phyloP scores from a whole-genome alignment of 2,329 filamentous ascomycete species.

The Ilyonectria mors-panacis region DNA sequence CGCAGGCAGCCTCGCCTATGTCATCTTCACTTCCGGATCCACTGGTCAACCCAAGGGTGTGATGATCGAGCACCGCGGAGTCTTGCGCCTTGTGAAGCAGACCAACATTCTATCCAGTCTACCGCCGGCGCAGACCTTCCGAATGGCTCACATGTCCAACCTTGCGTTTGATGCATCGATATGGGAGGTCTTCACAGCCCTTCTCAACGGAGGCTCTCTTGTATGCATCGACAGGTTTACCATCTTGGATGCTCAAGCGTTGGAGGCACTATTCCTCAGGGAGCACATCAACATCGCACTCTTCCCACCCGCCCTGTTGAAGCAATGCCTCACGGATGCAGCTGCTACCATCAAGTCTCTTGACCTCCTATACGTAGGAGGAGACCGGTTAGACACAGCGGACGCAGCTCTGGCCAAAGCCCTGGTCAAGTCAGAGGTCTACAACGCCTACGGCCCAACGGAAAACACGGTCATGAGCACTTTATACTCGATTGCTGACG shows the following conservation, averaged over 20 bases:
- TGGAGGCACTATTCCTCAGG: conserved; percentile 22
- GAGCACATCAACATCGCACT: conserved; percentile 23
- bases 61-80: conserved; percentile 8
- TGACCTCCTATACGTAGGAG: conserved; percentile 29
- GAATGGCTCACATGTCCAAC: conserved; percentile 32
- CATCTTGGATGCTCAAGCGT: conserved; percentile 22
- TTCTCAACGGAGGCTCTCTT: conserved; percentile 28
- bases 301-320: conserved; percentile 37
- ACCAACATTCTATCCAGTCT: conserved; percentile 9
- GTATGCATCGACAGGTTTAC: conserved; percentile 32
- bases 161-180: conserved; percentile 30
- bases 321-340: conserved; percentile 33
- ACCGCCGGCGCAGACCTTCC: neutral
- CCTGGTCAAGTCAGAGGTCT: conserved; percentile 1
- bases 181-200: conserved; percentile 18
- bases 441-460: conserved; percentile 36
- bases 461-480: too few species aligned
- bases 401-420: conserved; percentile 14
- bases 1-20: conserved; percentile 8
- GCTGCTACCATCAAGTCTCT: conserved; percentile 18
- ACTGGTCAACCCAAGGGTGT: conserved; percentile 17
- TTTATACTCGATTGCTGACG: conserved; percentile 1
- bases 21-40: conserved; percentile 18
- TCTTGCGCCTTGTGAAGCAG: conserved; percentile 19
- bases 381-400: conserved; percentile 35